phyloP scores from a whole-genome alignment of 2,329 filamentous ascomycete genomes.

The Leptosphaerulina australis region DNA sequence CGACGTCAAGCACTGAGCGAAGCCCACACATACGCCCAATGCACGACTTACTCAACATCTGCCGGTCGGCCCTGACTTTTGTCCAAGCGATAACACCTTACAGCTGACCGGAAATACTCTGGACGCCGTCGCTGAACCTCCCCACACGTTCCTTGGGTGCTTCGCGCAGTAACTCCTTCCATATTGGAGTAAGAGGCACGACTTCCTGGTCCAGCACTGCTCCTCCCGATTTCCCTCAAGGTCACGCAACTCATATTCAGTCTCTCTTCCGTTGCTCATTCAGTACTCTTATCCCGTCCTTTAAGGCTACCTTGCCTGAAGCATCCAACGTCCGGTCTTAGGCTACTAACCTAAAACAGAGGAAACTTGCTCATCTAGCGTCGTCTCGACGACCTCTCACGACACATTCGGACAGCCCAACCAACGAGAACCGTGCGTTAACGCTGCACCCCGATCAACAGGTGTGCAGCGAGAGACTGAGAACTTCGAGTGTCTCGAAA shows the following conservation, averaged over 20 bases:
- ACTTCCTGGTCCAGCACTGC: conserved; percentile 3
- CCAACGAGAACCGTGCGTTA: conserved; percentile 30
- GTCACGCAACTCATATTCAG: background rate
- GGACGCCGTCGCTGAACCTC: conserved; percentile 17
- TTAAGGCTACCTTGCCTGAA: conserved; percentile 15
- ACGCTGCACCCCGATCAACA: conserved; percentile 23
- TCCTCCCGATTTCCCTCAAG: background rate
- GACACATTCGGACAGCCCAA: conserved; percentile 24
- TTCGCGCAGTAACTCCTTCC: conserved; percentile 19
- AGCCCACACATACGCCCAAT: conserved; percentile 11
- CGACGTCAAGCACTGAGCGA: conserved; percentile 16
- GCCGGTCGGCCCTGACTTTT: conserved; percentile 1
- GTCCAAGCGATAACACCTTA: conserved; percentile 13
- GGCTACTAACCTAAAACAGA: conserved; percentile 19
- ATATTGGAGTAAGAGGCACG: conserved; percentile 14
- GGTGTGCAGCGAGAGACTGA: conserved; percentile 22
- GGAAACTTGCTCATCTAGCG: conserved; percentile 22
- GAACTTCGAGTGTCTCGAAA: conserved; percentile 18
- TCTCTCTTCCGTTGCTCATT: conserved; percentile 9
- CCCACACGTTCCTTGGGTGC: conserved; percentile 19
- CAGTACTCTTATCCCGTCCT: conserved; percentile 19
- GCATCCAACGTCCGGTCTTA: conserved; percentile 20
- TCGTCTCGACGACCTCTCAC: conserved; percentile 20
- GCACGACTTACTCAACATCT: conserved; percentile 1
- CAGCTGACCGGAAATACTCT: conserved; percentile 21